Evolutionary conservation across 2,329 filamentous ascomycete genomes (phyloP).

Genomic region (Aspergillus sp.): DNA sequence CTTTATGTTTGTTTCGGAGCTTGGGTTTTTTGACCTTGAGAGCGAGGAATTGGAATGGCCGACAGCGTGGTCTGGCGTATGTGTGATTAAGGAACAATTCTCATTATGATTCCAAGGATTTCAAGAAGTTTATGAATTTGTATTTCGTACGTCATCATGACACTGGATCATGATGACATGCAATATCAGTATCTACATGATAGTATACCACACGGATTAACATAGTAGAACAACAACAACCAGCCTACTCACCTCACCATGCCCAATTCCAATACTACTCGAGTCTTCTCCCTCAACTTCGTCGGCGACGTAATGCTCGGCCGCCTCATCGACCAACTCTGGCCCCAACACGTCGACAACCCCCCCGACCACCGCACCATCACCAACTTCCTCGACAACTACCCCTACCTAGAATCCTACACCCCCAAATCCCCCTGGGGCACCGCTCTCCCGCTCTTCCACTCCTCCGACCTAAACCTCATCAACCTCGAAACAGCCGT

Average conservation of each 20-base stretch:
- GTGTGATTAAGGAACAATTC: too few relatives aligned
- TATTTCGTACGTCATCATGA: too few relatives aligned
- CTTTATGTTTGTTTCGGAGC: too few relatives aligned
- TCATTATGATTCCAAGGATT: too few relatives aligned
- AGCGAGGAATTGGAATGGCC: too few relatives aligned
- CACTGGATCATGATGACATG: too few relatives aligned
- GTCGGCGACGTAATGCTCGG: constrained; percentile 40
- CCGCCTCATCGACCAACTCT: constrained; percentile 37
- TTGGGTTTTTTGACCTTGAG: too few relatives aligned
- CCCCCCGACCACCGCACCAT: constrained; percentile 18
- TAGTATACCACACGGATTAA: too few relatives aligned
- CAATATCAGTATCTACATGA: too few relatives aligned
- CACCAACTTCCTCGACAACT: constrained; percentile 9
- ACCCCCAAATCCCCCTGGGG: constrained; percentile 29
- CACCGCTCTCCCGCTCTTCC: constrained; percentile 27
- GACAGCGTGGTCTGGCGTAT: too few relatives aligned
- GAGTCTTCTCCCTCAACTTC: constrained; percentile 25
- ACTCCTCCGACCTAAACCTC: constrained; percentile 27
- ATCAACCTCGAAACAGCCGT: constrained; percentile 38
- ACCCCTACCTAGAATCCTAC: constrained; percentile 21
- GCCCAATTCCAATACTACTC: neutral
- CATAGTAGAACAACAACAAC: too few relatives aligned
- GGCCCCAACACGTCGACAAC: constrained; percentile 27
- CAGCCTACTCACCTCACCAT: constrained; percentile 2
- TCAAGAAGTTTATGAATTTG: too few relatives aligned